Evolutionary conservation across 2,329 filamentous ascomycete species (phyloP).

Genomic region (Colletotrichum musicola): DNA sequence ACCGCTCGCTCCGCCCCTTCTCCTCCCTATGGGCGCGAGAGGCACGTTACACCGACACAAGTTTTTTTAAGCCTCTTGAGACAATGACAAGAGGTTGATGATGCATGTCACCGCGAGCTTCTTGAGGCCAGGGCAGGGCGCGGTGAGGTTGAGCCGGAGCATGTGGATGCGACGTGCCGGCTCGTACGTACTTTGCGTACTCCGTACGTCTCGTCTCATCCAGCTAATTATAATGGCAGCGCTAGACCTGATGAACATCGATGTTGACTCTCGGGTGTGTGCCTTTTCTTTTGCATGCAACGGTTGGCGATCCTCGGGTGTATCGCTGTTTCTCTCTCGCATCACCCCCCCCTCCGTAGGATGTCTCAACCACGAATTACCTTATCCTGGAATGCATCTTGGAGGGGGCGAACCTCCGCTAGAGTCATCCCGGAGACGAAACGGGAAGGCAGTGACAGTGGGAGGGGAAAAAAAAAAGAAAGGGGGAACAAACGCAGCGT

Average conservation of each 20-base stretch:
- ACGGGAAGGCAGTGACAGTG: constrained; percentile 11
- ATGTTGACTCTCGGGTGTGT: not conserved
- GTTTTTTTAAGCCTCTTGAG: not conserved
- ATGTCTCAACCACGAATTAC: not conserved
- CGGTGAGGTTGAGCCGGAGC: not conserved
- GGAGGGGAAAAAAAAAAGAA: not conserved
- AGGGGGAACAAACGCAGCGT: not conserved
- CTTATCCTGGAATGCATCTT: constrained; percentile 21
- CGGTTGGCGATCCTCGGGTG: constrained; percentile 5
- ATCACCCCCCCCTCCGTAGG: too few relatives aligned
- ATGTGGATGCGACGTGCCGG: not conserved
- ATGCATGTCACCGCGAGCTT: not conserved
- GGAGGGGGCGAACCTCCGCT: not conserved
- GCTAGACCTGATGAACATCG: too few relatives aligned
- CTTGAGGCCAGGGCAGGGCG: not conserved
- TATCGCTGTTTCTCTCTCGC: constrained; percentile 6
- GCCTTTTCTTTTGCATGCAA: constrained; percentile 19
- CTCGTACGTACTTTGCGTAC: not conserved
- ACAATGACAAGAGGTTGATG: not conserved
- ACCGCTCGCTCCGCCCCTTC: not conserved
- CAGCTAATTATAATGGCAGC: not conserved
- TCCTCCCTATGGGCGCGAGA: not conserved
- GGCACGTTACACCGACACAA: constrained; percentile 13
- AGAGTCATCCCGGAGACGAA: constrained; percentile 25
- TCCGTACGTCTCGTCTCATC: not conserved